Conservation (phyloP, 2,329 filamentous ascomycete species). For the Coniosporium tulheliwenetii region DNA sequence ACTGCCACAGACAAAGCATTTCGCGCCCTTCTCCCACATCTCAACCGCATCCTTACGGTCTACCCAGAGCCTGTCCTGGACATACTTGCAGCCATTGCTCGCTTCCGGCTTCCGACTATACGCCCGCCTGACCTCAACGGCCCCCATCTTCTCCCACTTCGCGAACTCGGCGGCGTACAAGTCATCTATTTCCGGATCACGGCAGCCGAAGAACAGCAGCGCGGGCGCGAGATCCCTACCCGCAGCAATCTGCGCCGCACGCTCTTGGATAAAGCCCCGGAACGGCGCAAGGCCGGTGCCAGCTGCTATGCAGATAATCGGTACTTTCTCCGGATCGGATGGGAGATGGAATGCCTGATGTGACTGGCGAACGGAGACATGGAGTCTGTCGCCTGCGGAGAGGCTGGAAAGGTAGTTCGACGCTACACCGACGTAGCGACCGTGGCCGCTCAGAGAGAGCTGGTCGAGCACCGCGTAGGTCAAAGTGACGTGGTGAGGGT, state of each 20-base stretch:
- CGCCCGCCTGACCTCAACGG: constrained; percentile 44
- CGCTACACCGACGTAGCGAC: constrained; percentile 26
- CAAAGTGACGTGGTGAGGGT: constrained; percentile 25
- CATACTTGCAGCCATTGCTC: constrained; percentile 35
- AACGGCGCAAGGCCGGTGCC: constrained; percentile 20
- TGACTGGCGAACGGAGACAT: constrained; percentile 24
- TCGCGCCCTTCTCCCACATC: constrained; percentile 33
- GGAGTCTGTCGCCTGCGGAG: constrained; percentile 22
- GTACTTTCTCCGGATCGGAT: constrained; percentile 21
- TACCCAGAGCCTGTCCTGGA: constrained; percentile 35
- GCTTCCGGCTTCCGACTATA: constrained; percentile 32
- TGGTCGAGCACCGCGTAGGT: constrained; percentile 52
- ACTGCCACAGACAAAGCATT: constrained; percentile 51
- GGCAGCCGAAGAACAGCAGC: constrained; percentile 51
- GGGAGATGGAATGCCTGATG: constrained; percentile 28
- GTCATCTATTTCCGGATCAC: constrained; percentile 37
- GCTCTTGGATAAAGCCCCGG: constrained; percentile 17
- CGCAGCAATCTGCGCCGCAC: constrained; percentile 23
- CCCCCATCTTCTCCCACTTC: constrained; percentile 43
- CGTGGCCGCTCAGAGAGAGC: constrained; percentile 29
- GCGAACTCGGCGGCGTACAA: constrained; percentile 44
- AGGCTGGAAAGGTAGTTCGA: constrained; percentile 25
- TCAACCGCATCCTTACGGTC: constrained; percentile 29
- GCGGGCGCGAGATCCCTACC: constrained; percentile 42
- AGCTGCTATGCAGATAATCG: constrained; percentile 23